A percentile compares a stretch with the other conserved stretches of the same genome.
These are phyloP conservation scores for Erodium maritimum DNA, from an alignment of 345 rosid species.

Conservation along the genomic window DNA sequence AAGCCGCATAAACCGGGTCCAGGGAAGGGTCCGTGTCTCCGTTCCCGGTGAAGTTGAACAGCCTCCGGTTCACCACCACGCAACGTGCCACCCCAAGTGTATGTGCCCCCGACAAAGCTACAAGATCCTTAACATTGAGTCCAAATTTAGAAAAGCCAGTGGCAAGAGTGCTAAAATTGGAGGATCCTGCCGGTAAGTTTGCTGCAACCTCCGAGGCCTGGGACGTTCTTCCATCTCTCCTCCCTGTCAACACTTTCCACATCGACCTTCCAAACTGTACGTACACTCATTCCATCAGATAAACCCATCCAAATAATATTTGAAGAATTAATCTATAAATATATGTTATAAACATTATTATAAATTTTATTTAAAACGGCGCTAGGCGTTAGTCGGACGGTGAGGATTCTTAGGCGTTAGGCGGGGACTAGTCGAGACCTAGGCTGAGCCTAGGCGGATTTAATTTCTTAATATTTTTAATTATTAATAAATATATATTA, in stretches of 20 bases:
- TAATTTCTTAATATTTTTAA: too few species aligned
- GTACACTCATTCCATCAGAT: too few species aligned
- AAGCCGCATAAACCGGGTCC: slow-evolving; percentile 24
- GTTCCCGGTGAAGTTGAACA: slow-evolving; percentile 48
- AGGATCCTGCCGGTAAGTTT: slow-evolving; percentile 1
- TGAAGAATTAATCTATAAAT: too few species aligned
- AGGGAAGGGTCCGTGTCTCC: slow-evolving; percentile 47
- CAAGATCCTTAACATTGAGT: slow-evolving; percentile 5
- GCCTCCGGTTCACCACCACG: slow-evolving; percentile 26
- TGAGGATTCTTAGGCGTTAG: too few species aligned
- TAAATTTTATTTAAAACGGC: too few species aligned
- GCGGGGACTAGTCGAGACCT: too few species aligned
- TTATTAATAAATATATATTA: too few species aligned
- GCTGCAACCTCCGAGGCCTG: neutral
- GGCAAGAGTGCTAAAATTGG: slow-evolving; percentile 6
- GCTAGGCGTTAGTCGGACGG: too few species aligned
- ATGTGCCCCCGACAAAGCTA: slow-evolving; percentile 34
- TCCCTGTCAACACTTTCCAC: slow-evolving; percentile 5
- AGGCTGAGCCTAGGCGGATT: too few species aligned
- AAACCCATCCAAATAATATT: too few species aligned
- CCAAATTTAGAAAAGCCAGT: neutral
- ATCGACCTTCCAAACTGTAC: slow-evolving; percentile 1
- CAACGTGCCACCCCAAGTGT: slow-evolving; percentile 50
- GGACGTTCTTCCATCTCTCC: slow-evolving; percentile 11
- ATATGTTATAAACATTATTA: too few species aligned